These are phyloP conservation scores for Phallus indusiatus DNA, from an alignment of 768 basidiomycete genomes.

Conservation along the genomic window DNA sequence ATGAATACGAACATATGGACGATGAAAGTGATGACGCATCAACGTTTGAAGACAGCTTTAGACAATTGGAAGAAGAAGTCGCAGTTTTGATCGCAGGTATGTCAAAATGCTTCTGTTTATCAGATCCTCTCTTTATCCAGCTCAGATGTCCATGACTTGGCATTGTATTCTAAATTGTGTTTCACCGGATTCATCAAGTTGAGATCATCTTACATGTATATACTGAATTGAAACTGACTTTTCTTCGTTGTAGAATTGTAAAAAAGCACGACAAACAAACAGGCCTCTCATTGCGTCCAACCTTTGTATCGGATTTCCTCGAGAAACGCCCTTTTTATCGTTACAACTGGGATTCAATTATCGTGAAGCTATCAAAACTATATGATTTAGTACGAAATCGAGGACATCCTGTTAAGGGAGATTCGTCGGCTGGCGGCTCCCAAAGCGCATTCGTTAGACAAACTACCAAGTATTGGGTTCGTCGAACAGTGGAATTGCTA, in stretches of 20 bases:
- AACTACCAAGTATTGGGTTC: conserved; percentile 98
- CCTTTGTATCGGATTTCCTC: conserved; percentile 85
- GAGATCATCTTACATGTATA: neutral
- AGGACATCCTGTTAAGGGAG: conserved; percentile 90
- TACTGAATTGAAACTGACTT: conserved; percentile 2
- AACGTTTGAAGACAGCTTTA: conserved; percentile 79
- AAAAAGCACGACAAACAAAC: conserved; percentile 99
- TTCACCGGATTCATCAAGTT: conserved; percentile 96
- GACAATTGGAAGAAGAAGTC: conserved; percentile 85
- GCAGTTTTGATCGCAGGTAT: conserved; percentile 78
- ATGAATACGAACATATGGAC: conserved; percentile 45
- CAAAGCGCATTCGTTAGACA: conserved; percentile 98
- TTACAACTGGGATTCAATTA: conserved; percentile 91
- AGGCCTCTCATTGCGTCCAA: conserved; percentile 64
- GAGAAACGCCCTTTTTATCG: conserved; percentile 95
- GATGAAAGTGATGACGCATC: conserved; percentile 44
- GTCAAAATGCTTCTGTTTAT: conserved; percentile 24
- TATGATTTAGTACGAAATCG: conserved; percentile 94
- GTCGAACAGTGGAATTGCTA: conserved; percentile 4
- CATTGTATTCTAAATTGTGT: conserved; percentile 92
- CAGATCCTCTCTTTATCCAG: neutral
- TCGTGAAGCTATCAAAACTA: conserved; percentile 89
- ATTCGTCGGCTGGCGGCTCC: conserved; percentile 86
- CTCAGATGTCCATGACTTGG: conserved; percentile 74
- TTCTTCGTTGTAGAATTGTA: neutral